Evolutionary conservation across 768 basidiomycete species (phyloP).

Genomic region (Ramaria rubella): DNA sequence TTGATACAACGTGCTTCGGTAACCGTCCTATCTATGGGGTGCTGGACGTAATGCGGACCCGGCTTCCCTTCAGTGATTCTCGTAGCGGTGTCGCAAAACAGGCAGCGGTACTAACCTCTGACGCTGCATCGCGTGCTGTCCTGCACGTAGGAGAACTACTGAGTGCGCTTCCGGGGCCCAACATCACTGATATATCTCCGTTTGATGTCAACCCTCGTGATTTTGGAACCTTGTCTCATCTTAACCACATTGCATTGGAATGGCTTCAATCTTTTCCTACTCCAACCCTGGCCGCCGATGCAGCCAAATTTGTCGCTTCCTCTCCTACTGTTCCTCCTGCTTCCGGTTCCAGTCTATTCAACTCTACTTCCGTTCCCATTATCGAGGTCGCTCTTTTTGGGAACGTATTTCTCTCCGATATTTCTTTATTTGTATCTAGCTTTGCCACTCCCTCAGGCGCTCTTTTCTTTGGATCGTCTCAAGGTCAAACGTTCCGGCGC

Average conservation of each 20-base stretch:
- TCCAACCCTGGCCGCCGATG: conserved; percentile 36
- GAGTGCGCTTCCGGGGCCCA: conserved; percentile 39
- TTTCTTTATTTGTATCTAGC: conserved; percentile 41
- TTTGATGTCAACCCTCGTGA: conserved; percentile 37
- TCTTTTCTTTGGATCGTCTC: conserved; percentile 55
- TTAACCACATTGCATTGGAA: conserved; percentile 51
- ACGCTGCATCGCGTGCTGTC: conserved; percentile 41
- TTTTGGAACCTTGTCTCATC: conserved; percentile 48
- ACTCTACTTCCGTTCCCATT: conserved; percentile 38
- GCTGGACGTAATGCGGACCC: conserved; percentile 48
- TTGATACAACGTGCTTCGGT: conserved; percentile 47
- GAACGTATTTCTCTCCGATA: conserved; percentile 38
- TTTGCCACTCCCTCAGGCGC: conserved; percentile 42
- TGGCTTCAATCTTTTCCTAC: conserved; percentile 49
- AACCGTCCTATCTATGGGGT: conserved; percentile 59
- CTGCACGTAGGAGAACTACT: conserved; percentile 47
- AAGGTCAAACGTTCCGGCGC: conserved; percentile 40
- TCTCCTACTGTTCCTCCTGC: conserved; percentile 36
- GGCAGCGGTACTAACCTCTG: conserved; percentile 41
- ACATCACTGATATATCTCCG: conserved; percentile 24
- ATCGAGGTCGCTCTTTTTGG: conserved; percentile 66
- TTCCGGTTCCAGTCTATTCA: conserved; percentile 32
- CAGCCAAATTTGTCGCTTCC: conserved; percentile 45
- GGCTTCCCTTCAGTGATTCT: conserved; percentile 49
- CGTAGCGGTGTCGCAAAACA: conserved; percentile 39